These are phyloP conservation scores for Zancudomyces culisetae DNA, from an alignment of 371 early-diverging fungal genomes.

Conservation along the genomic window DNA sequence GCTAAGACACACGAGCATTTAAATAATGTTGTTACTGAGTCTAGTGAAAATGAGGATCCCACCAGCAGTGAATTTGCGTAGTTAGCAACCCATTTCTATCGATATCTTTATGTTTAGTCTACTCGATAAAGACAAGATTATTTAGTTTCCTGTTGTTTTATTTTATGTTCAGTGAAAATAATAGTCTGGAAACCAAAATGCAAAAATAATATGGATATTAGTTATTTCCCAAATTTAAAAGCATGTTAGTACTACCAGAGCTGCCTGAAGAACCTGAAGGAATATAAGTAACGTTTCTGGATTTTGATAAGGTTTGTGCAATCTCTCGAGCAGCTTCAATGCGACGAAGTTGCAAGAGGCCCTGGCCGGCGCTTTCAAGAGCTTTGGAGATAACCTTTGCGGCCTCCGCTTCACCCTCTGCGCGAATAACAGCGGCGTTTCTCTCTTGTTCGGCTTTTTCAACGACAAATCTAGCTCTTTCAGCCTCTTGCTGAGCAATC, in stretches of 20 bases:
- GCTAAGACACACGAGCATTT: no score
- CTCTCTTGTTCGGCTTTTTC: constrained; percentile 95
- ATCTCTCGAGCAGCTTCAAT: constrained; percentile 96
- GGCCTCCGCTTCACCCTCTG: constrained; percentile 88
- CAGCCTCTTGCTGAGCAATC: constrained; percentile 92
- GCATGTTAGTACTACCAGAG: constrained; percentile 20
- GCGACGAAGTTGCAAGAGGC: constrained; percentile 85
- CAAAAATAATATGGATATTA: constrained; percentile 9
- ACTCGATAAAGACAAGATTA: no score
- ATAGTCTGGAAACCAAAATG: not conserved
- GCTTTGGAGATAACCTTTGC: constrained; percentile 72
- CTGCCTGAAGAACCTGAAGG: constrained; percentile 27
- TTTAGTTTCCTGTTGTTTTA: no score
- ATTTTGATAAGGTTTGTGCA: constrained; percentile 65
- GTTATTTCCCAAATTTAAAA: constrained; percentile 24
- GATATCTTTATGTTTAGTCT: no score
- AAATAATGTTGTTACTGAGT: no score
- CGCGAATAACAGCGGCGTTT: constrained; percentile 90
- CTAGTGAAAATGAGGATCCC: no score
- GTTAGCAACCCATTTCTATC: no score
- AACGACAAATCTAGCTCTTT: constrained; percentile 85
- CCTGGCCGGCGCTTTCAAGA: constrained; percentile 76
- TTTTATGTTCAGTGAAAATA: no score
- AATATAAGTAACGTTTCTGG: constrained; percentile 82
- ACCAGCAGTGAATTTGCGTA: no score